phyloP scores from a whole-genome alignment of 192 early-diverging fungal species.

The Jimgerdemannia lactiflua region DNA sequence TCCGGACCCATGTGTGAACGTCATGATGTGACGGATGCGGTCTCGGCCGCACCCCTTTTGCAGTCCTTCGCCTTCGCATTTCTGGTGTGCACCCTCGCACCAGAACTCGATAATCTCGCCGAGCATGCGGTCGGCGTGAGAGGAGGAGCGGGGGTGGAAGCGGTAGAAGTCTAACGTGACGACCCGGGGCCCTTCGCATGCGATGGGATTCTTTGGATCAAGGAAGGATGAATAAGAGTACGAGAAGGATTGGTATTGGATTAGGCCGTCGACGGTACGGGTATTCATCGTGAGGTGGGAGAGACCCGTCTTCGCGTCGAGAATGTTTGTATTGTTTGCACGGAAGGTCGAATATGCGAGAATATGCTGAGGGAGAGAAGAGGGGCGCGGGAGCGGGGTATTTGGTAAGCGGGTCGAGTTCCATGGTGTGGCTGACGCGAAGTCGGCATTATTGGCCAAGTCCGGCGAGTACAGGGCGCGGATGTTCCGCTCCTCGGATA shows the following conservation, averaged over 20 bases:
- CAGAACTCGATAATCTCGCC: slow-evolving; percentile 9
- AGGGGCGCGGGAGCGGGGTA: neutral
- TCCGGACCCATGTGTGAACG: slow-evolving; percentile 50
- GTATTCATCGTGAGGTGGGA: slow-evolving; percentile 18
- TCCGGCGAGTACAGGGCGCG: neutral
- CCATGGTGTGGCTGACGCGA: slow-evolving; percentile 1
- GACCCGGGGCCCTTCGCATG: slow-evolving; percentile 5
- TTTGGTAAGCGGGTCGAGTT: neutral
- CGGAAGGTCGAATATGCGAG: slow-evolving; percentile 11
- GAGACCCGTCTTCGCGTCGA: slow-evolving; percentile 9
- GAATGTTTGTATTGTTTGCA: neutral
- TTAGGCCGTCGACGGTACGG: slow-evolving; percentile 7
- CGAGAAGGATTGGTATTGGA: slow-evolving; percentile 13
- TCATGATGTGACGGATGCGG: slow-evolving; percentile 38
- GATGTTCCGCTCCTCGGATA: neutral
- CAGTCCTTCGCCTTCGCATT: neutral
- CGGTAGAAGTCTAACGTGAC: slow-evolving; percentile 11
- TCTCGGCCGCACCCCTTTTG: slow-evolving; percentile 25
- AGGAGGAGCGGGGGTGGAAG: neutral
- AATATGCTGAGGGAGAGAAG: slow-evolving; percentile 8
- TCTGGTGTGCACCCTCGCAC: slow-evolving; percentile 2
- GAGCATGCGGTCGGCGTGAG: slow-evolving; percentile 1
- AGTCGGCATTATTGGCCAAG: slow-evolving; percentile 3
- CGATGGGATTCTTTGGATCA: neutral
- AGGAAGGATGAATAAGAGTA: slow-evolving; percentile 5